Evolutionary conservation across 148 eudicot species (phyloP), one percentile per base, ranked within the genome.

Genomic region (Vaccinium corymbosum): DNA sequence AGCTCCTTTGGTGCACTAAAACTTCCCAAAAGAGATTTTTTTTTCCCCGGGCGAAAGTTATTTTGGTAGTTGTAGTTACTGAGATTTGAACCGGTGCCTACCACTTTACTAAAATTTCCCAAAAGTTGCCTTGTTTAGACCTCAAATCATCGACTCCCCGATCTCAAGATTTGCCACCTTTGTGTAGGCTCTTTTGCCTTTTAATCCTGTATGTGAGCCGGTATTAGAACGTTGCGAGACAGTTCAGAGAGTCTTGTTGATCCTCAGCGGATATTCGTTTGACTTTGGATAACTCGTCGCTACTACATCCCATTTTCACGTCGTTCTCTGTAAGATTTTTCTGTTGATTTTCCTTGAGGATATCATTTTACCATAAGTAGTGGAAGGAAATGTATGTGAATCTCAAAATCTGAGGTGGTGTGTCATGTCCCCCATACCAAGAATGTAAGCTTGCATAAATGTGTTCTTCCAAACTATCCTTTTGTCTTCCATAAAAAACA

Each of bases 401-500:
- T 75, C 78, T 76, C 46, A 55, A 72, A 86, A 55, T 61, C 46
- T 70, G 57, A 62, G 88, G 77, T n/a, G 42, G 83, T 78, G 76
- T 82, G 89, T 82, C 80, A 68, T 84, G 86, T 80, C 84, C 59
- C 85, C 86, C 83, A 14, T 35, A 49, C 22, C 50, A 81, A 78
- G 71, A 68, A 84, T 59, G 25, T 15, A 15, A 35, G 82, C 55
- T 80, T 80, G 84, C 83, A 84, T 82, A 82, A 84, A 85, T 82
- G 17, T 82, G 83, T 82, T 73, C 79, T 64, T 49, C 42, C 59
- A 64, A 82, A 80, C 84, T 55, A 85, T 82, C 35, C 35, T 1
- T 32, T 32, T 32, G 38, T 35, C 38, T 35, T 35, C 38, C 38
- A 35, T 35, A 35, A 35, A 35, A 35, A 35, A 35, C 38, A 35